Evolutionary conservation across 768 basidiomycete species (phyloP).

Genomic region (Gautieria morchelliformis): DNA sequence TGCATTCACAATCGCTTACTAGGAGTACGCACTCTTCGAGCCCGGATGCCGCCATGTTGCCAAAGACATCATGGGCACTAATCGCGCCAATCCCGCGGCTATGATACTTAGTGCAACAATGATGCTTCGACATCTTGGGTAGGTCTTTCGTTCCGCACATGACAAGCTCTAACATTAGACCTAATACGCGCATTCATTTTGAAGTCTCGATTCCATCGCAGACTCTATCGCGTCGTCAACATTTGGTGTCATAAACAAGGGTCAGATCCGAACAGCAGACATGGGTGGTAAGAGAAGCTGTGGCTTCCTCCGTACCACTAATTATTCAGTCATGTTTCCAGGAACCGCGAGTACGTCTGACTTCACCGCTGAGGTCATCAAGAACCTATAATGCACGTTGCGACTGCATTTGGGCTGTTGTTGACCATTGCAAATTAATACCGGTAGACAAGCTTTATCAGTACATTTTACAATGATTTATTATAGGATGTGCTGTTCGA

Average conservation of each 20-base stretch:
- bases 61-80: constrained; percentile 92
- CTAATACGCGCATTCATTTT: constrained; percentile 17
- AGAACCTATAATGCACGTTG: constrained; percentile 38
- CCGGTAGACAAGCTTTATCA: neutral
- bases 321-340: constrained; percentile 19
- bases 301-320: constrained; percentile 5
- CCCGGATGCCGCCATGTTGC: constrained; percentile 96
- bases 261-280: constrained; percentile 86
- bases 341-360: constrained; percentile 89
- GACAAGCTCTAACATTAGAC: neutral
- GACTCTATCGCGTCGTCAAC: constrained; percentile 89
- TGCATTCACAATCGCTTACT: neutral
- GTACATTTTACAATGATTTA: neutral
- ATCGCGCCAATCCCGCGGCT: constrained; percentile 93
- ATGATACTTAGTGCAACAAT: constrained; percentile 97
- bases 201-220: constrained; percentile 82
- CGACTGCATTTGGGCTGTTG: neutral
- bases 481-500: neutral
- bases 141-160: constrained; percentile 25
- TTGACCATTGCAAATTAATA: neutral
- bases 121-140: constrained; percentile 96
- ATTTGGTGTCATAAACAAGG: constrained; percentile 84
- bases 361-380: constrained; percentile 88
- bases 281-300: constrained; percentile 65
- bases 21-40: constrained; percentile 98